These are phyloP conservation scores for Ottelia alismoides DNA, from an alignment of 106 monocot genomes.

Conservation along the genomic window DNA sequence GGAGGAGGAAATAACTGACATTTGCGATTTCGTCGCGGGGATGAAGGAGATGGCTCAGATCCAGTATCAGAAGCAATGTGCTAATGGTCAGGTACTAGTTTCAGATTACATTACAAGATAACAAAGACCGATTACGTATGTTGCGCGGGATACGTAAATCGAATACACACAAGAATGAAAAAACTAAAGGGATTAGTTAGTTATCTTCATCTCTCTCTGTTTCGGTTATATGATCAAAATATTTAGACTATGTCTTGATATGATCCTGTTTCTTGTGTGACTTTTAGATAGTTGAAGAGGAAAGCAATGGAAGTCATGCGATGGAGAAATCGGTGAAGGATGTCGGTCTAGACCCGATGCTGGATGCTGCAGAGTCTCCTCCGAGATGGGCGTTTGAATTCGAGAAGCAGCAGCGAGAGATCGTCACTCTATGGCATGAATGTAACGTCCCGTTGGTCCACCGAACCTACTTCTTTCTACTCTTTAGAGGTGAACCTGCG, in stretches of 20 bases:
- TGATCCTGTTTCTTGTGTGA: background rate
- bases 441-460: conserved; percentile 85
- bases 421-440: conserved; percentile 76
- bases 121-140: too few species aligned
- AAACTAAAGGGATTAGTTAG: too few species aligned
- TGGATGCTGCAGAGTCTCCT: conserved; percentile 38
- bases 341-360: conserved; percentile 37
- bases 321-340: conserved; percentile 23
- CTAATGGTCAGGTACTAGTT: conserved; percentile 30
- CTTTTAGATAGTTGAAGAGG: conserved; percentile 19
- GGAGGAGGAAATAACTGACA: conserved; percentile 36
- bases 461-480: conserved; percentile 81
- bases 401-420: conserved; percentile 57
- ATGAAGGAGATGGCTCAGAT: conserved; percentile 62
- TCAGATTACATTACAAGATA: too few species aligned
- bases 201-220: too few species aligned
- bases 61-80: conserved; percentile 29
- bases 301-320: conserved; percentile 7
- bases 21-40: conserved; percentile 44
- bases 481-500: conserved; percentile 76
- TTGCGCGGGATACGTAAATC: too few species aligned
- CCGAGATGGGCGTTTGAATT: conserved; percentile 60
- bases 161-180: too few species aligned
- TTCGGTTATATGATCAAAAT: too few species aligned
- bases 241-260: too few species aligned